Conservation (phyloP, 129 eudicot species). For the Ambrosia trifida region DNA sequence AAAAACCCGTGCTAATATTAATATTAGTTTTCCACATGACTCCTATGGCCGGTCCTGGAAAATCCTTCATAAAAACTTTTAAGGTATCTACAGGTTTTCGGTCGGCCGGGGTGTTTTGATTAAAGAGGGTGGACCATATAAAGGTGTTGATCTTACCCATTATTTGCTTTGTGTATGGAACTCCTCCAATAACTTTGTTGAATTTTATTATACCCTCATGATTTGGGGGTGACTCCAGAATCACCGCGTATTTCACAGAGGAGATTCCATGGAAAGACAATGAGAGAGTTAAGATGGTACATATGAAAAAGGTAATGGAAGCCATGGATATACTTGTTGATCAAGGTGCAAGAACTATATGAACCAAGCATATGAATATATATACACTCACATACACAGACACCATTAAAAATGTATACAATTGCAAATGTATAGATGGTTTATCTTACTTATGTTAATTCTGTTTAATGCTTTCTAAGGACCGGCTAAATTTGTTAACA, state of each 20-base stretch:
- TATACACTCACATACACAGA: not conserved
- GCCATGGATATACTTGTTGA: conserved; percentile 8
- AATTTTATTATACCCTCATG: conserved; percentile 8
- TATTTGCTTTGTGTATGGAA: not conserved
- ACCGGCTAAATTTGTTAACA: not conserved
- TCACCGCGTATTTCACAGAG: conserved; percentile 17
- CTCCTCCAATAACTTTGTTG: conserved; percentile 3
- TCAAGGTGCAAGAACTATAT: not conserved
- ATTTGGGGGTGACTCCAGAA: not conserved
- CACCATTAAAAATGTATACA: not conserved
- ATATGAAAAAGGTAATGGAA: not conserved
- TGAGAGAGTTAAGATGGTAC: conserved; percentile 11
- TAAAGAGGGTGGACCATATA: conserved; percentile 7
- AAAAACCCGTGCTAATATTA: conserved; percentile 1
- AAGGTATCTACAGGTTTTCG: conserved; percentile 9
- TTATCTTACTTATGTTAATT: not conserved
- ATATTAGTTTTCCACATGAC: conserved; percentile 10
- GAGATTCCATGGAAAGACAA: not conserved
- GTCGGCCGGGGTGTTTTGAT: conserved; percentile 5
- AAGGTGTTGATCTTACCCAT: conserved; percentile 12
- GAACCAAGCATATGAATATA: not conserved
- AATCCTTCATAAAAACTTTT: not conserved
- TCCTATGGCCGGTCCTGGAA: not conserved
- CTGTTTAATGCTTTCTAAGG: not conserved
- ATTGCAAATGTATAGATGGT: not conserved